Evolutionary conservation across 352 stramenopile species (phyloP), one percentile per base, ranked within the genome.

Genomic region (Globisporangium parvum): DNA sequence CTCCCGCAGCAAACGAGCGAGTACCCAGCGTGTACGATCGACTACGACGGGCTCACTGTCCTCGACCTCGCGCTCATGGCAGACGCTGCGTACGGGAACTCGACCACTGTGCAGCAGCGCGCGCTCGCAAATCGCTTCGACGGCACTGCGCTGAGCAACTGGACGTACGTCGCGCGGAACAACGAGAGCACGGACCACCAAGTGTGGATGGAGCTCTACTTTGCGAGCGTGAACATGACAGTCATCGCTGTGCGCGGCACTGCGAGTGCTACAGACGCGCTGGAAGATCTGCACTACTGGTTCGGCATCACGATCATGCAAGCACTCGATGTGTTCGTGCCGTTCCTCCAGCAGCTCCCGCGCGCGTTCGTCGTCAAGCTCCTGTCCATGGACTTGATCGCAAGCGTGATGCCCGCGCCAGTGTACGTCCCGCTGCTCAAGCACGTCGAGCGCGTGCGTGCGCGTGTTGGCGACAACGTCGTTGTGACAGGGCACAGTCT

Each of bases 281-380:
- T 93, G 14, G 78, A 94, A 47, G 85, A 94, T 53, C 67, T 94
- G 57, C 82, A 94, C 62, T 94, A 79, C 60, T 92, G 82, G 80
- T 92, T 94, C 47, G 85, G 80, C 24, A 89, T 94, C 53, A 85
- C 63, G 47, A 89, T 92, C 60, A 94, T 94, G 82, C 82, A 93
- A 57, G 77, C 75, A 6, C 73, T 82, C 8, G 84, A 92, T 50
- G 61, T 86, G 4, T 91, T 92, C 26, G 67, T 94, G 49, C 84
- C 81, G 18, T 91, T 94, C 60, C 68, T 94, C 28, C 92, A 88
- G 53, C 82, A 94, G 47, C 68, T 92, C 12, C 85, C 82, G 33
- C 68, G 59, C 12, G 53, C 65, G 26, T 91, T 93, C 47, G 70
- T 92, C 12, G 80, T 92, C 21, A 70, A 73, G 26, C 66, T 92